phyloP scores from a whole-genome alignment of 495 filamentous ascomycete species.

The Talaromyces adpressus region DNA sequence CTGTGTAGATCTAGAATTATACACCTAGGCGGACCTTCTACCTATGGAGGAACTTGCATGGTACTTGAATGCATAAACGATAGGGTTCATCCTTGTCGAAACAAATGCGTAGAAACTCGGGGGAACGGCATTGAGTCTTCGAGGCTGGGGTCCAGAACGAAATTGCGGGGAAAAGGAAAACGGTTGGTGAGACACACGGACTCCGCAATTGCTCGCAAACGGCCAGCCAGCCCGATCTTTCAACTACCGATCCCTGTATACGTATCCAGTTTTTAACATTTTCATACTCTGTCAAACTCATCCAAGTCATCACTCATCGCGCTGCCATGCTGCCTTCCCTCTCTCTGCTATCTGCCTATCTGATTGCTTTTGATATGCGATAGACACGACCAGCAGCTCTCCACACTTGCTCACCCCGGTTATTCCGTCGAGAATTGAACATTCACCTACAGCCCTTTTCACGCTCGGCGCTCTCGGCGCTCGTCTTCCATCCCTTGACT shows the following conservation, averaged over 20 bases:
- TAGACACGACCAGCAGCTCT: neutral
- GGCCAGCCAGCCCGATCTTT: neutral
- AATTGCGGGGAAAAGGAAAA: neutral
- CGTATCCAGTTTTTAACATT: neutral
- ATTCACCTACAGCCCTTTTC: neutral
- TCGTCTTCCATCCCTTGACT: neutral
- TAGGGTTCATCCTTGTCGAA: no score
- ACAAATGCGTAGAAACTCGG: neutral
- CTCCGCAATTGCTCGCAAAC: neutral
- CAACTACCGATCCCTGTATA: neutral
- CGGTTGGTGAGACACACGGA: neutral
- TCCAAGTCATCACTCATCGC: neutral
- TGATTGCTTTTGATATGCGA: neutral
- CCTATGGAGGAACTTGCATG: neutral
- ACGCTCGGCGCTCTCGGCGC: neutral
- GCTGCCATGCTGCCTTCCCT: neutral
- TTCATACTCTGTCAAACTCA: neutral
- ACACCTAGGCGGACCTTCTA: neutral
- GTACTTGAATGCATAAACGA: neutral
- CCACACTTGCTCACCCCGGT: neutral
- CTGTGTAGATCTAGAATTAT: neutral
- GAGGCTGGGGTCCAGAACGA: neutral
- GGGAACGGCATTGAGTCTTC: no score
- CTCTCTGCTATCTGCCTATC: neutral
- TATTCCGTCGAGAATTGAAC: neutral